Conservation (phyloP, 2,329 filamentous ascomycete genomes). For the Penicillium sp. region DNA sequence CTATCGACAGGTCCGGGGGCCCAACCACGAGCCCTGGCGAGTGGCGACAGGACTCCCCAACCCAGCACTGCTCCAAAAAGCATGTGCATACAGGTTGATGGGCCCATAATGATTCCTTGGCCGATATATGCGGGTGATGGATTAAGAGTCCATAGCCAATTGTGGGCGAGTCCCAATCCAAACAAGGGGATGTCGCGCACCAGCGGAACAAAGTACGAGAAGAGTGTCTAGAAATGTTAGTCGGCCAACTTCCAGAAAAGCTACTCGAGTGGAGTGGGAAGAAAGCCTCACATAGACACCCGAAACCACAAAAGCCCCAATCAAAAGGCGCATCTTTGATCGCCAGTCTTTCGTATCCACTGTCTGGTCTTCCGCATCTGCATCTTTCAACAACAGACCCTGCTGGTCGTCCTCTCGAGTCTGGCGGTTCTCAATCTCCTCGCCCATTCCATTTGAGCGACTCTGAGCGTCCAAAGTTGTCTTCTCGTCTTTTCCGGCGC, state of each 20-base stretch:
- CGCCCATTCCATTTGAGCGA: slow-evolving; percentile 14
- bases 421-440: slow-evolving; percentile 33
- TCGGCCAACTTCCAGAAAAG: neutral
- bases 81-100: slow-evolving; percentile 94
- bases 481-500: slow-evolving; percentile 52
- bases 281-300: slow-evolving; percentile 51
- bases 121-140: slow-evolving; percentile 96
- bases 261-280: neutral
- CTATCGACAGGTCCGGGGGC: slow-evolving; percentile 82
- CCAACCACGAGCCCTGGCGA: slow-evolving; percentile 86
- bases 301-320: slow-evolving; percentile 62
- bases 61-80: slow-evolving; percentile 83
- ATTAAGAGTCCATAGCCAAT: slow-evolving; percentile 95
- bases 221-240: slow-evolving; percentile 64
- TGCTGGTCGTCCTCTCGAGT: slow-evolving; percentile 42
- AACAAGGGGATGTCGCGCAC: slow-evolving; percentile 86
- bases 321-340: slow-evolving; percentile 60
- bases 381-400: slow-evolving; percentile 54
- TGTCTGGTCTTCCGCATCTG: slow-evolving; percentile 31
- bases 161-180: slow-evolving; percentile 69
- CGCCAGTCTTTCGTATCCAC: slow-evolving; percentile 58
- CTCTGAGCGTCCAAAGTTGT: slow-evolving; percentile 26
- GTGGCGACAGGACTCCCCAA: slow-evolving; percentile 86
- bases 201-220: slow-evolving; percentile 86
- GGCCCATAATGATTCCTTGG: slow-evolving; percentile 98